Evolutionary conservation across 495 filamentous ascomycete species (phyloP).

Genomic region (Xylaria telfairii): DNA sequence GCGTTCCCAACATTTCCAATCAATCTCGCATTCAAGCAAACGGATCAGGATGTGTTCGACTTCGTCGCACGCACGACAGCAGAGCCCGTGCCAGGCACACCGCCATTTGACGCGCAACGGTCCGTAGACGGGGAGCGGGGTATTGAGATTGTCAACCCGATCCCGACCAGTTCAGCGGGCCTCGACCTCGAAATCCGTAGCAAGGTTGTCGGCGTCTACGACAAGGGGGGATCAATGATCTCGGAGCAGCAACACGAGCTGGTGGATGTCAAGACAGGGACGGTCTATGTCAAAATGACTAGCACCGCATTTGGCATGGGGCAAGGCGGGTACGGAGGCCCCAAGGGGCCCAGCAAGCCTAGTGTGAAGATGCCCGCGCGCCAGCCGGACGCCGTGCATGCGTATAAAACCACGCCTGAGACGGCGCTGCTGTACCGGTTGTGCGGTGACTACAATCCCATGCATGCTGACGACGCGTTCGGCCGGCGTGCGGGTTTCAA

Average conservation of each 20-base stretch:
- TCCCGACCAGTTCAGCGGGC: conserved; percentile 33
- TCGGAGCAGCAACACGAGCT: conserved; percentile 34
- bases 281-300: conserved; percentile 34
- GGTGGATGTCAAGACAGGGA: conserved; percentile 34
- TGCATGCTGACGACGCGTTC: conserved; percentile 42
- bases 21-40: conserved; percentile 40
- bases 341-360: conserved; percentile 32
- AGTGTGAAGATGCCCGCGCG: conserved; percentile 30
- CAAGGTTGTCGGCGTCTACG: conserved; percentile 38
- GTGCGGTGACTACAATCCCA: conserved; percentile 43
- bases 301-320: conserved; percentile 38
- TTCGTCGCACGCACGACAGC: conserved; percentile 34
- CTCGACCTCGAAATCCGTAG: conserved; percentile 37
- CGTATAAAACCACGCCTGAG: conserved; percentile 36
- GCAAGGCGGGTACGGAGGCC: conserved; percentile 40
- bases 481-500: conserved; percentile 38
- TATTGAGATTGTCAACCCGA: conserved; percentile 35
- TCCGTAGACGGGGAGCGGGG: conserved; percentile 40
- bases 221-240: conserved; percentile 40
- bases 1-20: conserved; percentile 41
- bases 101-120: conserved; percentile 38
- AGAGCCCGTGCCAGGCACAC: conserved; percentile 34
- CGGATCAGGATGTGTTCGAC: conserved; percentile 39
- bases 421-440: conserved; percentile 39
- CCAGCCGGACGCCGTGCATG: conserved; percentile 34